Conservation (phyloP, 2,329 filamentous ascomycete species). For the Plectosphaerella cucumerina region DNA sequence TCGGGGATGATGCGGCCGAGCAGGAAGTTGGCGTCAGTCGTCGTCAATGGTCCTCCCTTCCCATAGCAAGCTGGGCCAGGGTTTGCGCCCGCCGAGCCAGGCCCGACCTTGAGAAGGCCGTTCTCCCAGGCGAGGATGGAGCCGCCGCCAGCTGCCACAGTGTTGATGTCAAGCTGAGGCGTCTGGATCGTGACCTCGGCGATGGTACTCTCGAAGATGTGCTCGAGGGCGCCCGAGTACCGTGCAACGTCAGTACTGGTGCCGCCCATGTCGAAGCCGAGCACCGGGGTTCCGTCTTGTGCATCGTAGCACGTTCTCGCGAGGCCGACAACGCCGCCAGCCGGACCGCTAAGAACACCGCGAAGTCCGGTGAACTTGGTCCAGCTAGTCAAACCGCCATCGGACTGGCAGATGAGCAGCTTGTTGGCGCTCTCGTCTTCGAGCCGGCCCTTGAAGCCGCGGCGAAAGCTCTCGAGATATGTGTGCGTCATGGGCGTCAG, state of each 20-base stretch:
- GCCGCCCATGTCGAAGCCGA: conserved; percentile 71
- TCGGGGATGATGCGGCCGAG: conserved; percentile 57
- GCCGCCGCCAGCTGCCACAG: conserved; percentile 73
- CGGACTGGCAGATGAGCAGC: conserved; percentile 61
- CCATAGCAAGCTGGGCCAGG: conserved; percentile 70
- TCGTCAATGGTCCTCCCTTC: conserved; percentile 65
- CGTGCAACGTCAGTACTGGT: conserved; percentile 72
- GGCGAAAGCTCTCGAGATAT: conserved; percentile 28
- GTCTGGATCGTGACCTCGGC: conserved; percentile 76
- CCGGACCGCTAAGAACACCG: conserved; percentile 69
- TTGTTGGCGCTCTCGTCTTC: conserved; percentile 30
- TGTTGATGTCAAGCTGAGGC: conserved; percentile 78
- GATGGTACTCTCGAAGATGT: conserved; percentile 68
- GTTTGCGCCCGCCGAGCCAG: conserved; percentile 66
- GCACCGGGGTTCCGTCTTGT: conserved; percentile 62
- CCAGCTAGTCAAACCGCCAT: conserved; percentile 47
- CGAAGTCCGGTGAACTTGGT: conserved; percentile 63
- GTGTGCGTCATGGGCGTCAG: conserved; percentile 32
- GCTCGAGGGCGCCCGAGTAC: conserved; percentile 46
- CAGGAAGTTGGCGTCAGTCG: conserved; percentile 68
- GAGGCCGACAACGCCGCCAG: conserved; percentile 73
- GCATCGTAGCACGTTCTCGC: conserved; percentile 69
- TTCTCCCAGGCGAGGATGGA: conserved; percentile 67
- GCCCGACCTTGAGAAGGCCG: conserved; percentile 68
- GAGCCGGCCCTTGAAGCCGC: conserved; percentile 44